Percentiles rank a stretch among this genome's conserved stretches.
Conservation (phyloP, 805 yeast genomes). For the Hyphopichia homilentoma region DNA sequence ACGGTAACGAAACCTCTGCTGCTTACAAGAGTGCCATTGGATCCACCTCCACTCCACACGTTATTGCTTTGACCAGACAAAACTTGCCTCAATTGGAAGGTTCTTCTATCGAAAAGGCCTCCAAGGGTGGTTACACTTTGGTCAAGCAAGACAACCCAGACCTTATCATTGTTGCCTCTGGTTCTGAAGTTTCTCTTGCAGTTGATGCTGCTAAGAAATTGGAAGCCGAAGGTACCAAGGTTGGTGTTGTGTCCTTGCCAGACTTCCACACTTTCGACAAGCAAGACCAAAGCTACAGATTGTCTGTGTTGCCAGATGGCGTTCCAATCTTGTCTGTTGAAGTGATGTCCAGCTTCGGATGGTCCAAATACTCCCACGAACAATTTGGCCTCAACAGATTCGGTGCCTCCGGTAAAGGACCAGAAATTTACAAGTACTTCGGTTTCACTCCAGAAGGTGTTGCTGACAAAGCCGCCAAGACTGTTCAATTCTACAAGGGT, state of each 20-base stretch:
- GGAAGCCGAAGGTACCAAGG: constrained; percentile 61
- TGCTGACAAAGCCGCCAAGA: constrained; percentile 78
- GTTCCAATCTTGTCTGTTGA: constrained; percentile 91
- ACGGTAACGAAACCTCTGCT: constrained; percentile 85
- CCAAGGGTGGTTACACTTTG: constrained; percentile 91
- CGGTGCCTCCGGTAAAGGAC: constrained; percentile 93
- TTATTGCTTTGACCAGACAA: constrained; percentile 80
- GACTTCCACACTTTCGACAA: constrained; percentile 86
- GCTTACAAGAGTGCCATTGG: constrained; percentile 68
- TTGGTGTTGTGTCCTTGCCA: constrained; percentile 87
- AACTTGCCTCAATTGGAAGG: constrained; percentile 92
- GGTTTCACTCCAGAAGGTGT: constrained; percentile 93
- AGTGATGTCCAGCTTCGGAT: constrained; percentile 86
- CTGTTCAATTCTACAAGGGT: constrained; percentile 81
- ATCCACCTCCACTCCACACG: constrained; percentile 62
- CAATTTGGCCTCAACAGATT: constrained; percentile 94
- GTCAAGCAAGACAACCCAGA: constrained; percentile 54
- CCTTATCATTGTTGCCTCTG: constrained; percentile 80
- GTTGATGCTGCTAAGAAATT: constrained; percentile 80
- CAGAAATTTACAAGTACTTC: constrained; percentile 75
- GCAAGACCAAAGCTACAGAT: constrained; percentile 76
- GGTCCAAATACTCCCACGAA: constrained; percentile 95
- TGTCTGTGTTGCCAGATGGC: constrained; percentile 90
- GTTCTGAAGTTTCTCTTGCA: constrained; percentile 87
- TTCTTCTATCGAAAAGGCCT: constrained; percentile 85